These are phyloP conservation scores for Pseudocercospora cruenta DNA, from an alignment of 2,329 filamentous ascomycete species.

Conservation along the genomic window DNA sequence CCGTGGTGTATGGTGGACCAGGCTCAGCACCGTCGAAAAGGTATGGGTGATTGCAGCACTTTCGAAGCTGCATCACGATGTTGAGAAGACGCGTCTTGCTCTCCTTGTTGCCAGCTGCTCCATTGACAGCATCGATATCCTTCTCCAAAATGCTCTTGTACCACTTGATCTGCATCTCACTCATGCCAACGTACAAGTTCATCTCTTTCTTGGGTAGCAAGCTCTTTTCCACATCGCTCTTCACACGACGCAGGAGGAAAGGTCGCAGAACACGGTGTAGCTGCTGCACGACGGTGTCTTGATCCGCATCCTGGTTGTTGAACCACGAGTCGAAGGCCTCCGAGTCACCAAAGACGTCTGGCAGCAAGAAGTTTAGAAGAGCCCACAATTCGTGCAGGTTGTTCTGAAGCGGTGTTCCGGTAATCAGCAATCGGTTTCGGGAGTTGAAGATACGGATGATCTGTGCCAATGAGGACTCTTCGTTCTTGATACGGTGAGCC, in stretches of 20 bases:
- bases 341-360: conserved; percentile 95
- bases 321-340: conserved; percentile 99
- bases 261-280: conserved; percentile 90
- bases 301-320: conserved; percentile 83
- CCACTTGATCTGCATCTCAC: conserved; percentile 99
- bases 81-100: conserved; percentile 96
- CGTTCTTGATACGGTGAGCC: conserved; percentile 98
- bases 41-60: conserved; percentile 98
- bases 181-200: conserved; percentile 97
- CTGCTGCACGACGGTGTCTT: conserved; percentile 94
- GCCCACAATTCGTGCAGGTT: conserved; percentile 98
- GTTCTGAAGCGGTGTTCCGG: conserved; percentile 94
- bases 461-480: conserved; percentile 93
- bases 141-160: conserved; percentile 99
- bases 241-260: conserved; percentile 93
- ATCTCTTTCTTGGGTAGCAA: conserved; percentile 95
- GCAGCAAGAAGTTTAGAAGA: conserved; percentile 93
- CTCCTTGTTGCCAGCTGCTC: conserved; percentile 92
- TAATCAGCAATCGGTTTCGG: conserved; percentile 91
- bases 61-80: conserved; percentile 98
- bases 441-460: conserved; percentile 97
- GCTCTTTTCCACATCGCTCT: conserved; percentile 97
- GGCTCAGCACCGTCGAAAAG: conserved; percentile 97
- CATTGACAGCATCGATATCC: conserved; percentile 98
- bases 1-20: conserved; percentile 95